Conservation (phyloP, 768 basidiomycete genomes). For the Rhizopogon vulgaris region DNA sequence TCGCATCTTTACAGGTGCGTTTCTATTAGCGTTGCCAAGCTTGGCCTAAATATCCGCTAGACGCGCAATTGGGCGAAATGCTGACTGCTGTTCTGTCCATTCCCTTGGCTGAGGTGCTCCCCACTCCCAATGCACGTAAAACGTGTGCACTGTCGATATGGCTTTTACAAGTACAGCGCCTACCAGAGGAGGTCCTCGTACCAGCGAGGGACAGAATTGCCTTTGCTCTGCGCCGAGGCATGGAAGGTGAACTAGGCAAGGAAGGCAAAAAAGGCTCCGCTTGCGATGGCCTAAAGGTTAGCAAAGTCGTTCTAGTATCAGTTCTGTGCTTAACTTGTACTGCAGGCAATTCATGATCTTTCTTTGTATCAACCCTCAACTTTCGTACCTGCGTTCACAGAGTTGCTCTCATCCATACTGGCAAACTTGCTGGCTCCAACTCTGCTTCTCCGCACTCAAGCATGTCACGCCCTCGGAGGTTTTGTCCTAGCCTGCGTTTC, state of each 20-base stretch:
- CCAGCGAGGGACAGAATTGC: slow-evolving; percentile 65
- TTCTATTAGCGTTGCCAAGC: slow-evolving; percentile 5
- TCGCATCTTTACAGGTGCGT: slow-evolving; percentile 56
- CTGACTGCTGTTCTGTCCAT: slow-evolving; percentile 64
- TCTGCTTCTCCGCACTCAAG: slow-evolving; percentile 59
- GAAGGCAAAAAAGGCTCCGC: slow-evolving; percentile 85
- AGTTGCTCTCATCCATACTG: slow-evolving; percentile 57
- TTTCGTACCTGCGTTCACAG: slow-evolving; percentile 63
- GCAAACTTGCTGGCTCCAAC: slow-evolving; percentile 59
- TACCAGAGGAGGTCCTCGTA: slow-evolving; percentile 53
- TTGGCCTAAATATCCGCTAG: slow-evolving; percentile 28
- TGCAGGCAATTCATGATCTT: slow-evolving; percentile 68
- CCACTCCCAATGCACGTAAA: slow-evolving; percentile 82
- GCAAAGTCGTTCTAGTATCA: slow-evolving; percentile 9
- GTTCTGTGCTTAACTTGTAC: slow-evolving; percentile 8
- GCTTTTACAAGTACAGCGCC: slow-evolving; percentile 65
- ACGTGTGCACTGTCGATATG: slow-evolving; percentile 75
- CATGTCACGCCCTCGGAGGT: slow-evolving; percentile 71
- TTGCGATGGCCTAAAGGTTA: slow-evolving; percentile 72
- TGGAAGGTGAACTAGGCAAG: slow-evolving; percentile 81
- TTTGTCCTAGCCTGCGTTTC: slow-evolving; percentile 49
- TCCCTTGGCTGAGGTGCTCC: slow-evolving; percentile 60
- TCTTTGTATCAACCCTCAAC: slow-evolving; percentile 54
- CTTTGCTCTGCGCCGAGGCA: slow-evolving; percentile 64
- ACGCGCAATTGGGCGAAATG: slow-evolving; percentile 51